Evolutionary conservation across 148 eudicot species (phyloP).

Genomic region (Cornus florida): DNA sequence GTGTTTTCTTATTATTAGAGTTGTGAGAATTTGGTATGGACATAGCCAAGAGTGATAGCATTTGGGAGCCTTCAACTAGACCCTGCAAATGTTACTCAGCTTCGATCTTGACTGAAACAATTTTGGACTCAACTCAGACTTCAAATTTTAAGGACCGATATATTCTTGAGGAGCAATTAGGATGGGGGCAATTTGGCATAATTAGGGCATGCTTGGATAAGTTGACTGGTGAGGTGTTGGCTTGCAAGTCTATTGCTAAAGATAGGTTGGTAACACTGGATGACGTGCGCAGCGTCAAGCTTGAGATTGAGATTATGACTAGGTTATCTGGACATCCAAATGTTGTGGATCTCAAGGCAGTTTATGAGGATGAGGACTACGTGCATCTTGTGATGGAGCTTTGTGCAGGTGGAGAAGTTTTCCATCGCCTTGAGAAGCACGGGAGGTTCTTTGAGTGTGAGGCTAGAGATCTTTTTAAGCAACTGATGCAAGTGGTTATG

Average conservation of each 20-base stretch:
- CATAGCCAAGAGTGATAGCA: background rate
- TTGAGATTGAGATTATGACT: slow-evolving; percentile 80
- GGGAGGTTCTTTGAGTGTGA: slow-evolving; percentile 66
- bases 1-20: background rate
- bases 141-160: slow-evolving; percentile 56
- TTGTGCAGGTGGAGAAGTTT: slow-evolving; percentile 92
- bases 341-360: slow-evolving; percentile 81
- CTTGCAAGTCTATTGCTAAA: slow-evolving; percentile 85
- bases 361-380: slow-evolving; percentile 77
- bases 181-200: slow-evolving; percentile 85
- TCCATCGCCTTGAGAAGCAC: slow-evolving; percentile 64
- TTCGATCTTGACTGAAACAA: slow-evolving; percentile 41
- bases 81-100: slow-evolving; percentile 43
- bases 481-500: slow-evolving; percentile 75
- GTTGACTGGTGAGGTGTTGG: slow-evolving; percentile 62
- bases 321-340: slow-evolving; percentile 75
- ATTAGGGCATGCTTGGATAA: slow-evolving; percentile 73
- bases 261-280: slow-evolving; percentile 66
- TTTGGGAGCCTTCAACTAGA: background rate
- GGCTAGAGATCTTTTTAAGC: slow-evolving; percentile 62
- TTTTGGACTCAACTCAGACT: slow-evolving; percentile 44
- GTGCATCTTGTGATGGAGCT: slow-evolving; percentile 94
- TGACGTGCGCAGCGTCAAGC: slow-evolving; percentile 68
- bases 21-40: slow-evolving; percentile 13
- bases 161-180: slow-evolving; percentile 59